A percentile compares a stretch with the other conserved stretches of the same genome.
phyloP scores from a whole-genome alignment of 108 stramenopile species.

The Aureococcus anophagefferens region DNA sequence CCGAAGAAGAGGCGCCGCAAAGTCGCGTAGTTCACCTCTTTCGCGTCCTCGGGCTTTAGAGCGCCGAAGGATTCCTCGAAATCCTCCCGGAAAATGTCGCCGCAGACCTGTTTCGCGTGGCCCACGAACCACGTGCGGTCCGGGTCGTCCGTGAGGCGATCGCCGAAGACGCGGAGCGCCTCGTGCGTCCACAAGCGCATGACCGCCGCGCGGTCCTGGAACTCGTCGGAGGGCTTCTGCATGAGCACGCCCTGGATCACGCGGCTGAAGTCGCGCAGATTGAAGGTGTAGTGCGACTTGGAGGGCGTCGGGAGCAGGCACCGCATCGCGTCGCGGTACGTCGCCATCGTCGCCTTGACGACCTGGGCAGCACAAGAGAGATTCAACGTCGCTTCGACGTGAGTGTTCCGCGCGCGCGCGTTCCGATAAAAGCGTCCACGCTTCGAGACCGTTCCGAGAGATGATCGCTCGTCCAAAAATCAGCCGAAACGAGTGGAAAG shows the following conservation, averaged over 20 bases:
- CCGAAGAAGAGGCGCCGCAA: conserved; percentile 49
- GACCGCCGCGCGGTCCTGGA: conserved; percentile 18
- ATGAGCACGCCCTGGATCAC: conserved; percentile 55
- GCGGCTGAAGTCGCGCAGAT: conserved; percentile 53
- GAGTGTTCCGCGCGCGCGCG: too few species aligned
- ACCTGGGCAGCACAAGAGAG: conserved; percentile 19
- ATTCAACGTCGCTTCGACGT: too few species aligned
- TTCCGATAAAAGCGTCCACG: too few species aligned
- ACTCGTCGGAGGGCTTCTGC: conserved; percentile 32
- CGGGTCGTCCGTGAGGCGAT: conserved; percentile 45
- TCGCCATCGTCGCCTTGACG: conserved; percentile 38
- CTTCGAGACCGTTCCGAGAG: too few species aligned
- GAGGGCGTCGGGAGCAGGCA: conserved; percentile 49
- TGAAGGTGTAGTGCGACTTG: conserved; percentile 62
- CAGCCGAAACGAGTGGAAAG: too few species aligned
- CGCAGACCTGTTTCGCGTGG: conserved; percentile 23
- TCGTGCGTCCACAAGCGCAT: conserved; percentile 55
- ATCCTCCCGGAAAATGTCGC: conserved; percentile 23
- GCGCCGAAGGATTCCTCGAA: conserved; percentile 40
- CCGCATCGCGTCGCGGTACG: conserved; percentile 37
- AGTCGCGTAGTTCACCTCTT: conserved; percentile 7
- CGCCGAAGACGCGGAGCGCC: conserved; percentile 50
- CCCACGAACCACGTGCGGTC: conserved; percentile 45
- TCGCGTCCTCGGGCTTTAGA: conserved; percentile 1
- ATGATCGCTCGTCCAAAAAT: too few species aligned